Evolutionary conservation across 1,284 basidiomycete species (phyloP), one percentile per base, ranked within the genome.

Genomic region (Ganoderma meredithae): DNA sequence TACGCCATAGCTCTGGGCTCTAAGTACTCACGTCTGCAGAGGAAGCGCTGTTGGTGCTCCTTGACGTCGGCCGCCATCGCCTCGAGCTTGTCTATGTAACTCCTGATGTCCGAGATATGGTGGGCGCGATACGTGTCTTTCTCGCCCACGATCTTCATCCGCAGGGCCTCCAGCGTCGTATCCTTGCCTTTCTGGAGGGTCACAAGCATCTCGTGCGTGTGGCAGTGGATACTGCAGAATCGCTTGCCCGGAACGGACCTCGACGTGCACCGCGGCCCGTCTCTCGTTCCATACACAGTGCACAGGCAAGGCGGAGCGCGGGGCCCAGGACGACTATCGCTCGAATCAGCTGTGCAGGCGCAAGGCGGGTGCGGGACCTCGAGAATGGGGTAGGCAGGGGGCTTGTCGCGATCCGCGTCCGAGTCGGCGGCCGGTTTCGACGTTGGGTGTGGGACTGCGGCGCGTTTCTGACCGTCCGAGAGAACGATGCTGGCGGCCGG

Each of bases 21-120:
- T 36, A 36, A 36, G 39, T 27, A 60, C 58, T 60, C 36, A 60
- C 58, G 10, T 6, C 58, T n/a, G 58, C 58, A 60, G 9, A 13
- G 41, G 39, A 60, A 60, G n/a, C 41, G 6, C 4, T 39, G 58
- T 13, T 60, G 58, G 19, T 60, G 39, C 58, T 41, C 58, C n/a
- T 27, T 22, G 7, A 60, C 22, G n/a, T 19, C 15, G 5, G n/a
- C 39, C 39, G 6, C 8, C 58, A 60, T 60, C 10, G 41, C 58
- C 8, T 39, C 36, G 5, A 60, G n/a, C 58, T 39, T 22, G 22
- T 15, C n/a, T 1, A 60, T 13, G 58, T 60, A 60, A 3, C 0
- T 2, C 58, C 41, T 60, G 9, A 60, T 13, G 8, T 41, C 36
- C n/a, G n/a, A 9, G 19, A 22, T 60, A 4, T n/a, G 33, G 10